Base-by-base conservation (phyloP, 2,329 filamentous ascomycete genomes). In the Paecilomyces sp. region DNA sequence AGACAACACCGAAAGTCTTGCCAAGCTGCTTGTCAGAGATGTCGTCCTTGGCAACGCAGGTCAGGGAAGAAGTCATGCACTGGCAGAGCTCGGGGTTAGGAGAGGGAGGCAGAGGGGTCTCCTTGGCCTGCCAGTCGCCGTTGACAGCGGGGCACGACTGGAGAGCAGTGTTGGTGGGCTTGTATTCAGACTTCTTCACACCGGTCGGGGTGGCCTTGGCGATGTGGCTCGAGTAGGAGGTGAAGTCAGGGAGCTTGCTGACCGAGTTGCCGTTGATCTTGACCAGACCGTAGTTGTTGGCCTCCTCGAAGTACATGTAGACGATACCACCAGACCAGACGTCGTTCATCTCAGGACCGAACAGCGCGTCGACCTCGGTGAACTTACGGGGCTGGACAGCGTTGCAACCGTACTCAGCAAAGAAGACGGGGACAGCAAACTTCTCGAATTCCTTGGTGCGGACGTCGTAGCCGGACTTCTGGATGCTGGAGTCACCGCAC, bases 331-430 rank as follows among this genome's bases (percentile, higher is more conserved):
- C 94, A 59, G 90, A 95, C 86, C 94, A 94, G 71, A 96, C 91
- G 9, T 77, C 76, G 30, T 86, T 89, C 94, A 99, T 99, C 62
- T 92, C 73, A 61, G 82, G 73, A 57, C 88, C 86, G 78, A 90
- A 99, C 9, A 99, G 85, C 58, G 89, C 88, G 53, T 79, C 81
- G 52, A 96, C 92, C 75, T 99, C 95, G 62, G 89, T 85, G 79
- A 96, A 99, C 62, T 84, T 82, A 78, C 94, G 91, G 62, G 84
- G 86, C 52, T 83, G 81, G 72, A 77, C 82, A 53, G 80, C 81
- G 80, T 95, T 97, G 87, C 94, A 99, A 68, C 94, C 94, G 72
- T 99, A 99, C 80, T 99, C 94, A 65, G 94, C 94, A 75, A 99
- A 97, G 87, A 99, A 99, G 70, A 92, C 90, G 54, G 94, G 94